These are phyloP conservation scores for Ambrosiella beaveri DNA, from an alignment of 2,329 filamentous ascomycete species.

Conservation along the genomic window DNA sequence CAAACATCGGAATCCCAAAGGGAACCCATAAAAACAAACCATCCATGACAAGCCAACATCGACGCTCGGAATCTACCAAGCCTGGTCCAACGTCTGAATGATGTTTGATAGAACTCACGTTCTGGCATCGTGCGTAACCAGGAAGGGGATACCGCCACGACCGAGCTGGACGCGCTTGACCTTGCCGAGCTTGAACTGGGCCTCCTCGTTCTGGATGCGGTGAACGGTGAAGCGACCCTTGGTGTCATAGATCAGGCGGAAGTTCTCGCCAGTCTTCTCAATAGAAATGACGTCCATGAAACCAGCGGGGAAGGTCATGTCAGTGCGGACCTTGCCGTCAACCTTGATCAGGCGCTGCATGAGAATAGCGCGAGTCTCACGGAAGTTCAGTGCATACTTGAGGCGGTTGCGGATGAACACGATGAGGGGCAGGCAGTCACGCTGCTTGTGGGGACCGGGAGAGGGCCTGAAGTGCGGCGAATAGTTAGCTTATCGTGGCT, in stretches of 20 bases:
- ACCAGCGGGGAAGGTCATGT: slow-evolving; percentile 89
- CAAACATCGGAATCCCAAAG: background rate
- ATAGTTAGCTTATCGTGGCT: background rate
- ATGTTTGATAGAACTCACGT: slow-evolving; percentile 97
- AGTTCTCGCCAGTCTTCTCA: slow-evolving; percentile 99
- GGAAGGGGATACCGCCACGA: slow-evolving; percentile 99
- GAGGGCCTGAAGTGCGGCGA: slow-evolving; percentile 31
- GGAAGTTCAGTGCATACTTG: slow-evolving; percentile 99
- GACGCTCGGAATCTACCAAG: slow-evolving; percentile 53
- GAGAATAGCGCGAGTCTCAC: slow-evolving; percentile 92
- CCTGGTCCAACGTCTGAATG: slow-evolving; percentile 99
- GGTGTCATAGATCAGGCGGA: slow-evolving; percentile 99
- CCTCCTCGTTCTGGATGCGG: slow-evolving; percentile 97
- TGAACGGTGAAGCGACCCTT: slow-evolving; percentile 99
- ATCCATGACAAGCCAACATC: slow-evolving; percentile 1
- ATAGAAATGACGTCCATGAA: slow-evolving; percentile 99
- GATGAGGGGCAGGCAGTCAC: slow-evolving; percentile 96
- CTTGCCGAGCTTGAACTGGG: slow-evolving; percentile 99
- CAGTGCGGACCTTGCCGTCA: slow-evolving; percentile 98
- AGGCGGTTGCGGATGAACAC: slow-evolving; percentile 94
- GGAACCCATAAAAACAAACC: background rate
- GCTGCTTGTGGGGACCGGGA: slow-evolving; percentile 93
- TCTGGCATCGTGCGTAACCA: slow-evolving; percentile 99
- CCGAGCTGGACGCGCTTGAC: slow-evolving; percentile 99
- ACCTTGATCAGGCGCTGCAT: slow-evolving; percentile 99